phyloP scores from a whole-genome alignment of 768 basidiomycete species.

The Lanmaoa pseudosensibilis region DNA sequence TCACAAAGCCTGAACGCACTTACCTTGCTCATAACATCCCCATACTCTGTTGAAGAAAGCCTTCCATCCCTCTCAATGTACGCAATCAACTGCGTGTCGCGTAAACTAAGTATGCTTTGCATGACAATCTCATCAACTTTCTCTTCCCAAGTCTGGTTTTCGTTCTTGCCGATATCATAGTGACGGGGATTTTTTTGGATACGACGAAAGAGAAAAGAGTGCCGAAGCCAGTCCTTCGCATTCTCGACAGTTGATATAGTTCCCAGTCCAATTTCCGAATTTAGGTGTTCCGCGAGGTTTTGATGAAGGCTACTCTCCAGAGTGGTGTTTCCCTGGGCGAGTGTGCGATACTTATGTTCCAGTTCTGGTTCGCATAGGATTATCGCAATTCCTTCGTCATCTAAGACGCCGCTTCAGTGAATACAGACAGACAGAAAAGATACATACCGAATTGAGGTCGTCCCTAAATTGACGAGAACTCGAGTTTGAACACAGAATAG shows the following conservation, averaged over 20 bases:
- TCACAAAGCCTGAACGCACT: conserved; percentile 10
- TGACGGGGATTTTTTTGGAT: conserved; percentile 80
- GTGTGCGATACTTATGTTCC: conserved; percentile 67
- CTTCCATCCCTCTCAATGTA: conserved; percentile 41
- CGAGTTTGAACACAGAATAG: not conserved
- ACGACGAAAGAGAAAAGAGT: conserved; percentile 84
- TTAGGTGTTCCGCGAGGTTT: conserved; percentile 87
- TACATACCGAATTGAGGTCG: conserved; percentile 83
- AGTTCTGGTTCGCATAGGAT: conserved; percentile 78
- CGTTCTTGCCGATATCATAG: conserved; percentile 64
- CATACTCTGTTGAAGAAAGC: conserved; percentile 68
- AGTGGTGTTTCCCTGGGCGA: conserved; percentile 69
- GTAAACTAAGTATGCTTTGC: conserved; percentile 60
- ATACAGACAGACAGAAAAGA: not conserved
- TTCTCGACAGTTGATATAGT: conserved; percentile 71
- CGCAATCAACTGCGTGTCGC: conserved; percentile 59
- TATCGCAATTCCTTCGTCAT: conserved; percentile 79
- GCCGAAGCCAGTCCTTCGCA: conserved; percentile 81
- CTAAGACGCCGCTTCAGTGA: conserved; percentile 37
- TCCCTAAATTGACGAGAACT: conserved; percentile 47
- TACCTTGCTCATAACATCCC: conserved; percentile 88
- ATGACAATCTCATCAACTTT: conserved; percentile 72
- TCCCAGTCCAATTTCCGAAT: conserved; percentile 87
- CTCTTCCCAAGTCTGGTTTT: conserved; percentile 64
- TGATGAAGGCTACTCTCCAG: conserved; percentile 85